Evolutionary conservation across 2,329 filamentous ascomycete genomes (phyloP).

Genomic region (Aspergillus sp.): DNA sequence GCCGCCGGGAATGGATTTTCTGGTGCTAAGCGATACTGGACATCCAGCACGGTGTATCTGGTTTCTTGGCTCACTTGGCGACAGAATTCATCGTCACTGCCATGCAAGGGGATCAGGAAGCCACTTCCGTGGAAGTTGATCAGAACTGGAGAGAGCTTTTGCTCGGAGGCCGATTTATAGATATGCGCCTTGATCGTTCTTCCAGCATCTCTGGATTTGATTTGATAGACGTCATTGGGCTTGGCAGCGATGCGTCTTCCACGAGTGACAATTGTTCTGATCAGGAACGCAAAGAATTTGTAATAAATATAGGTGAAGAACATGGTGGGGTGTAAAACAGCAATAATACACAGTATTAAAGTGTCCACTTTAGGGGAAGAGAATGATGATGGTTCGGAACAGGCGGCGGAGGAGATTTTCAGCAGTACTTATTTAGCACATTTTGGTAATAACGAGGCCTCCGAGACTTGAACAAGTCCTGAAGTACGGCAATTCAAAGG

Average conservation of each 20-base stretch:
- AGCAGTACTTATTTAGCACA: no score
- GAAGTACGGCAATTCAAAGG: no score
- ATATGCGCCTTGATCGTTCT: slow-evolving; percentile 28
- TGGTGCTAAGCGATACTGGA: slow-evolving; percentile 36
- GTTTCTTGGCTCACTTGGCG: slow-evolving; percentile 19
- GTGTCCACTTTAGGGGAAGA: no score
- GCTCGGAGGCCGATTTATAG: slow-evolving; percentile 15
- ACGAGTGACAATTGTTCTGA: slow-evolving; percentile 8
- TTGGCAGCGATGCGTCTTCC: slow-evolving; percentile 1
- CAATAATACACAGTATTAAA: no score
- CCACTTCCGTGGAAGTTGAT: slow-evolving; percentile 33
- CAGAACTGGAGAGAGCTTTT: slow-evolving; percentile 22
- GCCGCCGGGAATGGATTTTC: slow-evolving; percentile 38
- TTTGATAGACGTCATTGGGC: slow-evolving; percentile 23
- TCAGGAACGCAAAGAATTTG: slow-evolving; percentile 14
- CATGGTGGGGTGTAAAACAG: no score
- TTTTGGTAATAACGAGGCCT: no score
- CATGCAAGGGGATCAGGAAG: slow-evolving; percentile 27
- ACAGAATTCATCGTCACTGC: slow-evolving; percentile 27
- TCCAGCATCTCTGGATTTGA: slow-evolving; percentile 23
- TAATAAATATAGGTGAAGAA: slow-evolving; percentile 16
- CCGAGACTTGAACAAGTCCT: no score
- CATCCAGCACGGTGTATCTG: slow-evolving; percentile 31
- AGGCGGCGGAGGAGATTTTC: no score
- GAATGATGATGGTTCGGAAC: no score